phyloP scores from a whole-genome alignment of 2,329 filamentous ascomycete genomes.

The Pseudogymnoascus sp. region DNA sequence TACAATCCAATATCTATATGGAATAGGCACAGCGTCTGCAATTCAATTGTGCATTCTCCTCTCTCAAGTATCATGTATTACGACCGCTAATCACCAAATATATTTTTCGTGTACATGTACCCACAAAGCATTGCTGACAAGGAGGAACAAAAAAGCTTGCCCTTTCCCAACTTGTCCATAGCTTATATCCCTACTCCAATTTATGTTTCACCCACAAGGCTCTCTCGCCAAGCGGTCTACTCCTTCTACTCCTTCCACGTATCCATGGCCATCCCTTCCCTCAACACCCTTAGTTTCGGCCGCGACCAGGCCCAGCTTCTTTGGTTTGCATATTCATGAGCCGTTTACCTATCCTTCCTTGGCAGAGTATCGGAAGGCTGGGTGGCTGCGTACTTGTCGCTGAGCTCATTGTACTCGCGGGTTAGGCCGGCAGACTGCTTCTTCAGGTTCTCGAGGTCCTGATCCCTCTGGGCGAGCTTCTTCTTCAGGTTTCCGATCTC shows the following conservation, averaged over 20 bases:
- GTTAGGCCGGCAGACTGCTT: conserved; percentile 82
- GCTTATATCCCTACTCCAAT: conserved; percentile 4
- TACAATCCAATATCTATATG: neutral
- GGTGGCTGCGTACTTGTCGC: conserved; percentile 67
- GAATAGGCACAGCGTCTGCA: neutral
- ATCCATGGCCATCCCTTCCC: neutral
- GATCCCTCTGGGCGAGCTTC: conserved; percentile 65
- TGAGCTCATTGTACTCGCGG: conserved; percentile 77
- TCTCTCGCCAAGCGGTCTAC: neutral
- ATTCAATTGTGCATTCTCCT: neutral
- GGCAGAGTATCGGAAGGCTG: conserved; percentile 39
- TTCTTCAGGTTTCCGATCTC: conserved; percentile 65
- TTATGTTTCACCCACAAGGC: neutral
- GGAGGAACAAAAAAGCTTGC: neutral
- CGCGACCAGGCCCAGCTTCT: neutral
- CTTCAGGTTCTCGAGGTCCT: conserved; percentile 79
- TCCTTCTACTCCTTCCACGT: neutral
- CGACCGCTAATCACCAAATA: conserved; percentile 4
- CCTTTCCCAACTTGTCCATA: neutral
- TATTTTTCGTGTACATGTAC: conserved; percentile 1
- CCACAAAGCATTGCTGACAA: conserved; percentile 6
- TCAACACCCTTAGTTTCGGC: neutral
- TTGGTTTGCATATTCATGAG: neutral
- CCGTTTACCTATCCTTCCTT: conserved; percentile 44
- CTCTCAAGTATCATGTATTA: neutral